A percentile compares a stretch with the other conserved stretches of the same genome.
phyloP scores from a whole-genome alignment of 257 asterid genomes.

The Scutellaria baicalensis region DNA sequence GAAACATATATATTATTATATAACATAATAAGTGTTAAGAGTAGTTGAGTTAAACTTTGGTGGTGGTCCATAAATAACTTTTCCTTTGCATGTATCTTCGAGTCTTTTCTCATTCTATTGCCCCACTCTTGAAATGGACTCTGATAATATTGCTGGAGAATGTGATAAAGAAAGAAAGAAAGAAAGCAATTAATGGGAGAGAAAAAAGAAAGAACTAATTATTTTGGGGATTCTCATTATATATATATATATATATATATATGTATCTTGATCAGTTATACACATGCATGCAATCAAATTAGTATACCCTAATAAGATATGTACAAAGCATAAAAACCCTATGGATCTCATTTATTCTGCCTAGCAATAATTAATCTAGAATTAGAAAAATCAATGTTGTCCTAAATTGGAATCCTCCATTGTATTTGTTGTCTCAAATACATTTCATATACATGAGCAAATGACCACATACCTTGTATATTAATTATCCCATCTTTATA shows the following conservation, averaged over 20 bases:
- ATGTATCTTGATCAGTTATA: background rate
- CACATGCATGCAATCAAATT: background rate
- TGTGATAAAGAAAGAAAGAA: slow-evolving; percentile 2
- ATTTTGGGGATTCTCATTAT: background rate
- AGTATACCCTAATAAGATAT: background rate
- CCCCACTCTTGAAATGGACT: slow-evolving; percentile 34
- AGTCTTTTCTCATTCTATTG: slow-evolving; percentile 26
- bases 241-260: too few species aligned
- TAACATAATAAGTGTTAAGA: background rate
- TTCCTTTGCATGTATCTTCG: slow-evolving; percentile 16
- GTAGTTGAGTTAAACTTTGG: slow-evolving; percentile 2
- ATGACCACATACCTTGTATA: too few species aligned
- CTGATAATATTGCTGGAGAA: slow-evolving; percentile 19
- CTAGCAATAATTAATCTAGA: background rate
- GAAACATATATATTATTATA: background rate
- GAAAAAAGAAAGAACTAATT: background rate
- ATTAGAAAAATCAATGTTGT: too few species aligned
- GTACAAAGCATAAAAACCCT: background rate
- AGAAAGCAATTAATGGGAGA: too few species aligned
- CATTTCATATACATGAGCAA: background rate
- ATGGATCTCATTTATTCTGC: background rate
- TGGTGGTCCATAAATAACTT: slow-evolving; percentile 22
- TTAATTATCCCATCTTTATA: too few species aligned
- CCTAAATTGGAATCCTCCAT: background rate
- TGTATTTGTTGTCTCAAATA: background rate